Base-by-base conservation (phyloP, 169 alveolate species). In the Eimeria nieschulzi region DNA sequence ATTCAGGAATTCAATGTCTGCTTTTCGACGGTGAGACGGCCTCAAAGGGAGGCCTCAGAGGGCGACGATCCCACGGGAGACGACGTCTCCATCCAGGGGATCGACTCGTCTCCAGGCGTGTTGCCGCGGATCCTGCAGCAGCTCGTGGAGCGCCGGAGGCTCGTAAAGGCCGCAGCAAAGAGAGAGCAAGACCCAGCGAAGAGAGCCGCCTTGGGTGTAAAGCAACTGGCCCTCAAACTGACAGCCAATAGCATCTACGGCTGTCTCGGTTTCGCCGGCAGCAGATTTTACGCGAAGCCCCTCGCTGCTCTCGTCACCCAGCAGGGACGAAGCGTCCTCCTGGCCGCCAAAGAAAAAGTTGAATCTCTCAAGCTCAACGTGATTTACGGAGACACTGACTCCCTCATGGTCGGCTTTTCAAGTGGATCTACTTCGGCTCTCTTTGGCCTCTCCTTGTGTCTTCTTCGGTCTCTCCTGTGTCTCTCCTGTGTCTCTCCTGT, bases 301-400 rank as follows among this genome's bases (percentile, higher is more conserved):
- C 97, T 99, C 66, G 99, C 99, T 13, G 98, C 99, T 0, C 96
- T 97, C 84, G 98, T 99, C 91, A 99, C 99, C 23, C 96, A 95
- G 83, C 98, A 97, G 73, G 99, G 99, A 10, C 95, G 99, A 92
- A 95, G 96, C 82, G 96, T 97, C 26, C 95, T 97, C 56, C 83
- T 76, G 86, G 92, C 83, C 13, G 98, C 99, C 0, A 98, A 97
- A 75, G 96, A 95, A 26, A 97, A 97, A 83, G 99, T 98, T 15
- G 99, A 97, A 88, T 95, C 95, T 64, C 95, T 96, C 33, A 96
- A 97, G 71, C 97, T 97, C 71, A 97, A 97, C 23, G 99, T 99
- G 21, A 97, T 99, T 19, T 99, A 99, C 93, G 99, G 99, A n/a
- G 99, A 99, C 94, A 99, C 99, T 23, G 99, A 99, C 93, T 98